Percentiles rank a stretch among this genome's conserved stretches.
Evolutionary conservation across 805 yeast genomes (phyloP).

Genomic region (Starmerella floris): DNA sequence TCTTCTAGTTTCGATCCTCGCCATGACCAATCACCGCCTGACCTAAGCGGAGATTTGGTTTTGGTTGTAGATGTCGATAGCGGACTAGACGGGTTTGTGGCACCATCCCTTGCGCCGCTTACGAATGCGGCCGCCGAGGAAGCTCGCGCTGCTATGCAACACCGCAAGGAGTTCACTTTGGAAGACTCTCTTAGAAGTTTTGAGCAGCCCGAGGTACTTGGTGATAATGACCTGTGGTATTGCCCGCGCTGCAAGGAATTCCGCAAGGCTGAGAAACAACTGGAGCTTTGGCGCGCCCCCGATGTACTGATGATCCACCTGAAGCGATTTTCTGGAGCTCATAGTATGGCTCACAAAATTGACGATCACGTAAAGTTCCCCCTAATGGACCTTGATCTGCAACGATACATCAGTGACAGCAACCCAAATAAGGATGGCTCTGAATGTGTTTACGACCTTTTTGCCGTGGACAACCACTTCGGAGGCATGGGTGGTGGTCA

Average conservation of each 20-base stretch:
- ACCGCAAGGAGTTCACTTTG: slow-evolving; percentile 36
- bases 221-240: slow-evolving; percentile 85
- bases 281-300: slow-evolving; percentile 88
- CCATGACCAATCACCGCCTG: no score
- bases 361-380: slow-evolving; percentile 80
- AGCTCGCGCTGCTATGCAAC: slow-evolving; percentile 20
- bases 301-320: slow-evolving; percentile 81
- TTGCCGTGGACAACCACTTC: slow-evolving; percentile 89
- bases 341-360: slow-evolving; percentile 80
- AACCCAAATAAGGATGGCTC: slow-evolving; percentile 20
- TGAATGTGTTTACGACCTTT: slow-evolving; percentile 55
- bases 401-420: slow-evolving; percentile 34
- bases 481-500: slow-evolving; percentile 98
- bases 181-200: slow-evolving; percentile 65
- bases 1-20: neutral
- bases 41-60: slow-evolving; percentile 2
- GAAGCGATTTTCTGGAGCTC: slow-evolving; percentile 74
- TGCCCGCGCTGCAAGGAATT: slow-evolving; percentile 85
- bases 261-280: slow-evolving; percentile 77
- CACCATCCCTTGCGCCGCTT: slow-evolving; percentile 1
- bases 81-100: neutral
- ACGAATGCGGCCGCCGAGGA: slow-evolving; percentile 14
- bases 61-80: slow-evolving; percentile 13
- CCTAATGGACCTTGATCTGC: slow-evolving; percentile 63
- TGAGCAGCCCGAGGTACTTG: slow-evolving; percentile 68